These are phyloP conservation scores for Globisporangium uncinulatum DNA, from an alignment of 352 stramenopile species.

Conservation along the genomic window DNA sequence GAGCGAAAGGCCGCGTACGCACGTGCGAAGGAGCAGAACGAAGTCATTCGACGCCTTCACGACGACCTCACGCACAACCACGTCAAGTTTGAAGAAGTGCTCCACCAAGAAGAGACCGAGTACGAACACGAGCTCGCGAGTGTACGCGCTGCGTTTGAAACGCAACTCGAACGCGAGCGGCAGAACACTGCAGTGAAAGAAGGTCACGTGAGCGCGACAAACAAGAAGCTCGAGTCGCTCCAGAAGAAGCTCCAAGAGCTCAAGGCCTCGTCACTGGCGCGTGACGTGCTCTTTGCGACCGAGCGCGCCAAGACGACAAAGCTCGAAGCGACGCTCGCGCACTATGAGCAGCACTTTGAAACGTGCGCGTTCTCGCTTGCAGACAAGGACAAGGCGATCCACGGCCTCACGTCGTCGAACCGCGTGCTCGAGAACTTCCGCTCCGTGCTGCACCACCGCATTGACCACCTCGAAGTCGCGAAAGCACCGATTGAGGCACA, in stretches of 20 bases:
- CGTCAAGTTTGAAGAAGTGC: constrained; percentile 78
- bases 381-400: constrained; percentile 71
- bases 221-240: constrained; percentile 76
- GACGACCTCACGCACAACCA: constrained; percentile 86
- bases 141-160: constrained; percentile 49
- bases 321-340: constrained; percentile 52
- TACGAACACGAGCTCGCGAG: constrained; percentile 75
- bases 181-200: constrained; percentile 81
- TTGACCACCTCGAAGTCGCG: constrained; percentile 67
- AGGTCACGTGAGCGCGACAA: constrained; percentile 67
- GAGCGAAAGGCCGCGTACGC: constrained; percentile 62
- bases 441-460: constrained; percentile 68
- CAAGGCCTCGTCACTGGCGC: constrained; percentile 58
- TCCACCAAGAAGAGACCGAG: constrained; percentile 75
- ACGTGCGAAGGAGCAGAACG: constrained; percentile 72
- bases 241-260: constrained; percentile 85
- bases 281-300: constrained; percentile 65
- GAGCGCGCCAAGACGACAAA: constrained; percentile 63
- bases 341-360: constrained; percentile 77
- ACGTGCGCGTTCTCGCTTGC: constrained; percentile 52
- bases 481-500: constrained; percentile 70
- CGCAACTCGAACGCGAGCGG: constrained; percentile 59
- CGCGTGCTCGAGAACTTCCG: constrained; percentile 79
- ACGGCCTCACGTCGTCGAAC: constrained; percentile 62
- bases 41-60: constrained; percentile 79